Evolutionary conservation across 495 filamentous ascomycete genomes (phyloP).

Genomic region (Penicillium ucsense): DNA sequence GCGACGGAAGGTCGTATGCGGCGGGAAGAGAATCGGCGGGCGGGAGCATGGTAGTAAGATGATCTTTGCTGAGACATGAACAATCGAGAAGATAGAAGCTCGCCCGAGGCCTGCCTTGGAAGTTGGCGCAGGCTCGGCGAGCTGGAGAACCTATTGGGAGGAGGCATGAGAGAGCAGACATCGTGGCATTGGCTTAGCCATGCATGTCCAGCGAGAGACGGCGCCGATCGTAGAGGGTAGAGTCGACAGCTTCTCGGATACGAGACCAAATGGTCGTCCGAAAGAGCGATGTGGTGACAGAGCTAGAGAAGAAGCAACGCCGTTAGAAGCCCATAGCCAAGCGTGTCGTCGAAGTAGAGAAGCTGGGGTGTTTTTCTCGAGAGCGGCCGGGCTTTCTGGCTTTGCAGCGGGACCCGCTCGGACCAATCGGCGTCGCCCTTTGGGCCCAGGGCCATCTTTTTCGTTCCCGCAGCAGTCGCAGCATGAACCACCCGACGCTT

Average conservation of each 20-base stretch:
- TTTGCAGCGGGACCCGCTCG: constrained; percentile 30
- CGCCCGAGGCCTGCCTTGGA: constrained; percentile 37
- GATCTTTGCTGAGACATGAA: constrained; percentile 26
- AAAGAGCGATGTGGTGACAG: not conserved
- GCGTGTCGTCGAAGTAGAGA: not conserved
- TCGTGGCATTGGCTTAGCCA: constrained; percentile 43
- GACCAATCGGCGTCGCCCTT: constrained; percentile 34
- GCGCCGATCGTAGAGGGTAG: constrained; percentile 10
- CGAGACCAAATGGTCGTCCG: constrained; percentile 2
- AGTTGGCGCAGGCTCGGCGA: constrained; percentile 41
- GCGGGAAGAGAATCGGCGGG: constrained; percentile 28
- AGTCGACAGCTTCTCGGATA: constrained; percentile 8
- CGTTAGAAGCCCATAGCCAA: not conserved
- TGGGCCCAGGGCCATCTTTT: constrained; percentile 31
- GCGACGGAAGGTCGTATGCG: constrained; percentile 32
- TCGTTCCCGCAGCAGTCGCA: constrained; percentile 15
- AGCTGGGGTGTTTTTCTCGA: constrained; percentile 19
- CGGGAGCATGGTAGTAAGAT: constrained; percentile 20
- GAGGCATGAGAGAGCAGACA: constrained; percentile 58
- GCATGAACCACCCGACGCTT: not conserved
- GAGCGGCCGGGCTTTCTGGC: constrained; percentile 21
- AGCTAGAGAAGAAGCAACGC: not conserved
- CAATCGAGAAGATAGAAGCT: constrained; percentile 22
- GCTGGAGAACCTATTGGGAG: constrained; percentile 43
- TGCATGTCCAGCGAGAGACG: constrained; percentile 25